phyloP scores from a whole-genome alignment of 306 rosid species.

The Prunus dulcis region DNA sequence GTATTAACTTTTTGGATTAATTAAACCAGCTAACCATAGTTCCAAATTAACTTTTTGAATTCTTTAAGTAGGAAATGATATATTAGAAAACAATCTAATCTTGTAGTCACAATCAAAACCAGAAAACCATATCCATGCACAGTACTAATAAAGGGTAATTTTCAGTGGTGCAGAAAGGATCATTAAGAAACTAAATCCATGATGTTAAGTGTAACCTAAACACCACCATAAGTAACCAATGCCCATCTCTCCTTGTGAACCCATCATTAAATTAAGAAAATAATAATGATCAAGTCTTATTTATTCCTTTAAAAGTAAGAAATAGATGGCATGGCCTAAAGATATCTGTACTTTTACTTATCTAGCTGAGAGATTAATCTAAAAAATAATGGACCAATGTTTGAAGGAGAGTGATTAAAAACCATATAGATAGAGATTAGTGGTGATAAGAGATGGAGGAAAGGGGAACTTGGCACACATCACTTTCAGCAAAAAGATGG shows the following conservation, averaged over 20 bases:
- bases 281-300: neutral
- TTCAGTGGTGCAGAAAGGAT: neutral
- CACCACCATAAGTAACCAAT: neutral
- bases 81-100: neutral
- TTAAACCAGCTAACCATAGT: neutral
- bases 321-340: neutral
- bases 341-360: neutral
- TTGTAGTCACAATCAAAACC: neutral
- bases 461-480: slow-evolving; percentile 30
- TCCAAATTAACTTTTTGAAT: neutral
- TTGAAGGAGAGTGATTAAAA: neutral
- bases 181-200: neutral
- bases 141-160: neutral
- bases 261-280: neutral
- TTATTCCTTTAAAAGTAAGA: slow-evolving; percentile 3
- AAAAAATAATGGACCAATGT: neutral
- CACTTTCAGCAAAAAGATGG: slow-evolving; percentile 32
- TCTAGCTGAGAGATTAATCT: neutral
- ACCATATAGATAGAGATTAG: neutral
- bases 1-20: neutral
- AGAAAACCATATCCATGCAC: neutral
- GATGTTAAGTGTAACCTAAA: neutral
- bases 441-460: slow-evolving; percentile 10
- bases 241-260: neutral
- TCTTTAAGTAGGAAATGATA: neutral